phyloP scores from a whole-genome alignment of 108 stramenopile genomes.

The Cyclotella choctawhatcheeana region DNA sequence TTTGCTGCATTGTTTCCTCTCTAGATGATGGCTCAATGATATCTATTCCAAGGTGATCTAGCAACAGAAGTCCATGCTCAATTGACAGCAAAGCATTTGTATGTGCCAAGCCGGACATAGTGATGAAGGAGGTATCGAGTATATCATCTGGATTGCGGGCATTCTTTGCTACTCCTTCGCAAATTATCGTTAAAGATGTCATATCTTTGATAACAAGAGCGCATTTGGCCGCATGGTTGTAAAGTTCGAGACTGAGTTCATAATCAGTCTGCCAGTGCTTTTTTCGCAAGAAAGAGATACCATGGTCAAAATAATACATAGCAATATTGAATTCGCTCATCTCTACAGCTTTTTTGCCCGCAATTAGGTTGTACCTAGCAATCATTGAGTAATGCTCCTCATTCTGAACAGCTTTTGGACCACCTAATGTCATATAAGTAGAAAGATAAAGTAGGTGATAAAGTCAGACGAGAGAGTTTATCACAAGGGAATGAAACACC shows the following conservation, averaged over 20 bases:
- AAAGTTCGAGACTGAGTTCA: conserved; percentile 26
- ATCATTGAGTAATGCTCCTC: conserved; percentile 9
- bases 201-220: conserved; percentile 1
- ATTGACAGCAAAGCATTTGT: neutral
- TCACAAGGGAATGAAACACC: too few relatives aligned
- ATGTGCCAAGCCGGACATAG: neutral
- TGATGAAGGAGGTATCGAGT: neutral
- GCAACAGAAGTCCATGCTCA: neutral
- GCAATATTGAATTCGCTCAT: conserved; percentile 22
- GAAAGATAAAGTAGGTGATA: too few relatives aligned
- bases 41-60: conserved; percentile 6
- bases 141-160: conserved; percentile 12
- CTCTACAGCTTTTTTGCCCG: conserved; percentile 34
- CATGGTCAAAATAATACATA: conserved; percentile 21
- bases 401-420: conserved; percentile 3
- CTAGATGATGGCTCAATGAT: neutral
- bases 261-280: conserved; percentile 28
- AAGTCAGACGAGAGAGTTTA: too few relatives aligned
- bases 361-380: conserved; percentile 22
- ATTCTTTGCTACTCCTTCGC: neutral
- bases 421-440: neutral
- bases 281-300: conserved; percentile 23
- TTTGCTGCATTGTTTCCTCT: neutral
- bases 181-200: neutral
- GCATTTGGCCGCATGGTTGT: conserved; percentile 16